A percentile compares a stretch with the other conserved stretches of the same genome.
These are phyloP conservation scores for Mesembryanthemum crystallinum DNA, from an alignment of 148 eudicot genomes.

Conservation along the genomic window DNA sequence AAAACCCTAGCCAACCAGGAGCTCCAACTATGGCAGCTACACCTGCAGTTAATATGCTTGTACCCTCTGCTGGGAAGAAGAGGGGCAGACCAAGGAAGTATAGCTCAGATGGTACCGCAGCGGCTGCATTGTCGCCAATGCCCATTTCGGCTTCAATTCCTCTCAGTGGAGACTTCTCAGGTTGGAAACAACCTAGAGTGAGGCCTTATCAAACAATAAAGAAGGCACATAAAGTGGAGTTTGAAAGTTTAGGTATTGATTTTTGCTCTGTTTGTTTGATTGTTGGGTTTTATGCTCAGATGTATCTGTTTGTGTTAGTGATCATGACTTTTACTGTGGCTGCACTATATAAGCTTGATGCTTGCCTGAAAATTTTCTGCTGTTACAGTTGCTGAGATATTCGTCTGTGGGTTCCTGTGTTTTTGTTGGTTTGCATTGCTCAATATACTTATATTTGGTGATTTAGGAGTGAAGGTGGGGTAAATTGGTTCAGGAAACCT, in stretches of 20 bases:
- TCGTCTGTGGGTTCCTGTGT: not conserved
- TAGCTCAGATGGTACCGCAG: slow-evolving; percentile 56
- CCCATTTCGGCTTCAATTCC: slow-evolving; percentile 96
- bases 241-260: slow-evolving; percentile 48
- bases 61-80: slow-evolving; percentile 45
- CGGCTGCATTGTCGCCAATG: slow-evolving; percentile 72
- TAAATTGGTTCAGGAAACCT: not conserved
- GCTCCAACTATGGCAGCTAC: slow-evolving; percentile 39
- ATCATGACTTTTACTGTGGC: slow-evolving; percentile 4
- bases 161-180: slow-evolving; percentile 69
- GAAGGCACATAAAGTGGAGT: slow-evolving; percentile 66
- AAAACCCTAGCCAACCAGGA: slow-evolving; percentile 37
- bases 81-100: slow-evolving; percentile 94
- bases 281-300: slow-evolving; percentile 11
- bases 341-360: not conserved
- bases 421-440: not conserved
- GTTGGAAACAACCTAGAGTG: slow-evolving; percentile 63
- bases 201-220: slow-evolving; percentile 48
- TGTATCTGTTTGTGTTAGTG: slow-evolving; percentile 7
- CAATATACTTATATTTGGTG: slow-evolving; percentile 1
- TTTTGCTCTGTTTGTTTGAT: not conserved
- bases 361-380: not conserved
- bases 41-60: slow-evolving; percentile 35
- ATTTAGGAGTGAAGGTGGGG: not conserved
- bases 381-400: not conserved